Percentiles rank a stretch among this genome's conserved stretches.
Evolutionary conservation across 345 rosid species (phyloP).

Genomic region (Salix caprea): DNA sequence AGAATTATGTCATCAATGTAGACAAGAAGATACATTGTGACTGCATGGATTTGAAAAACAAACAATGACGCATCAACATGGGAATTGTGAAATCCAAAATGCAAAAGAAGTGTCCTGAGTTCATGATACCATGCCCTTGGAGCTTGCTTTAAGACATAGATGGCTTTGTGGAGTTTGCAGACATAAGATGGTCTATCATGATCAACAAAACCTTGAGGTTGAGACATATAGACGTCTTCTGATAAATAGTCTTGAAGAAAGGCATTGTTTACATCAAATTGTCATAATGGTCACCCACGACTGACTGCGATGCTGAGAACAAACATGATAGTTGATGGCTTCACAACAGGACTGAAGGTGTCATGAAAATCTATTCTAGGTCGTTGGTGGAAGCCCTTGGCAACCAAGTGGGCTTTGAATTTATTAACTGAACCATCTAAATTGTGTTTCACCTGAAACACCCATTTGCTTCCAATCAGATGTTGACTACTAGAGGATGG

Average conservation of each 20-base stretch:
- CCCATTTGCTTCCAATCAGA: not conserved
- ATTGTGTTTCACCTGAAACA: not conserved
- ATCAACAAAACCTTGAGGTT: not conserved
- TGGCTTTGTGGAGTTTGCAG: not conserved
- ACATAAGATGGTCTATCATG: not conserved
- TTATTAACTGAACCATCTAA: not conserved
- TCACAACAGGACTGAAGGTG: not conserved
- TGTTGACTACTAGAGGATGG: not conserved
- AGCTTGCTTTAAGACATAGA: not conserved
- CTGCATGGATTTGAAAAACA: no score
- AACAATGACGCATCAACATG: no score
- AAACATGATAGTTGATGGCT: not conserved
- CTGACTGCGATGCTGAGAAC: not conserved
- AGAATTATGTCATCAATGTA: no score
- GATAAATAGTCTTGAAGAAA: not conserved
- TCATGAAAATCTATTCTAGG: not conserved
- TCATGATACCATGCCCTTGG: not conserved
- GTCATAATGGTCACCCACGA: not conserved
- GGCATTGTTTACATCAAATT: not conserved
- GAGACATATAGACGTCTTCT: not conserved
- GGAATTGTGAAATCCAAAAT: no score
- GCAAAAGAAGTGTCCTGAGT: no score
- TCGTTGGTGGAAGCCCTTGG: not conserved
- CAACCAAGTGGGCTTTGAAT: not conserved
- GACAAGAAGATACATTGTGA: no score